Evolutionary conservation across 495 filamentous ascomycete genomes (phyloP), one percentile per base, ranked within the genome.

Genomic region (Aspergillus haitiensis): DNA sequence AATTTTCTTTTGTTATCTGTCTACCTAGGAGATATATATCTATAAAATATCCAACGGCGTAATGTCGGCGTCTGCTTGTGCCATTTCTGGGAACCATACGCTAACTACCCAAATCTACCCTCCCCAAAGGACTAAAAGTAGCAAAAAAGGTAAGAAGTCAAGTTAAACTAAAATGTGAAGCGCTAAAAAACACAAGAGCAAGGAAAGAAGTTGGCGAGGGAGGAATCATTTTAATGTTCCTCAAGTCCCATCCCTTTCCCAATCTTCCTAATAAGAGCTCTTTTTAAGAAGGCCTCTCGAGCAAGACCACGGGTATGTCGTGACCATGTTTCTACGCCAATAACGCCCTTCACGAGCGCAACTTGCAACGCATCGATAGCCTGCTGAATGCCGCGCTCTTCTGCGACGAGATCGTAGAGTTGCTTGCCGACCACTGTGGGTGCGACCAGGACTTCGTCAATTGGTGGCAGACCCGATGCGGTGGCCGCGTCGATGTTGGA

Each of bases 371-470:
- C 86, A 65, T 91, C 94, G 61, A 97, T 85, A 27, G 89, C 88
- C 63, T 97, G 93, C 54, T 86, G 88, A 39, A 94, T 81, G 7
- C 87, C 90, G 51, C 86, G 80, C 69, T 96, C 93, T 70, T 98
- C 94, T 2, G 91, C 88, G 21, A 90, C 89, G 3, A 92, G 76
- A 58, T 88, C 86, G 71, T 97, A 98, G 55, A 98, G 75, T 80
- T 98, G 94, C 64, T 89, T 90, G 7, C 88, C 92, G 18, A 97
- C 93, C 4, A 98, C 89, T 0, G 92, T 96, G 1, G 92, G 91
- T 6, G 93, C 92, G n/a, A 97, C 91, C 9, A 98, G 80, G 35
- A 98, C 79, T 33, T 95, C 90, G 75, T 98, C 94, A 48, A 98
- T 87, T 21, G 81, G 79, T 0, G 88, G 88, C 1, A 84, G 73